Evolutionary conservation across 345 rosid genomes (phyloP), one percentile per base, ranked within the genome.

Genomic region (Eucalyptus sideroxylon): DNA sequence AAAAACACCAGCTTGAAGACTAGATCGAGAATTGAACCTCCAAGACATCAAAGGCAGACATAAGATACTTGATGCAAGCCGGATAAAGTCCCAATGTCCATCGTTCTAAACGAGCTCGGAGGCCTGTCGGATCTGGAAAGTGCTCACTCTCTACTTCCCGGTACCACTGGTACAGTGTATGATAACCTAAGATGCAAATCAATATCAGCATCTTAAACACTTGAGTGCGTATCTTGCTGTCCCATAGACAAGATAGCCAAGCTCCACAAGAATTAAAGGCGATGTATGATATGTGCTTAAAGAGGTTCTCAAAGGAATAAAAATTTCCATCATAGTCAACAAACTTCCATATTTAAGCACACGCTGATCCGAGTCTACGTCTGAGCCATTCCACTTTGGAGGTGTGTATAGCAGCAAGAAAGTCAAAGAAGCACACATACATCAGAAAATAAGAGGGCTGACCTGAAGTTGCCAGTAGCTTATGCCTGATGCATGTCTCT

Each of bases 61-160:
- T 98, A 60, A 97, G 98, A 93, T 98, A 98, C 94, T 98, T 98
- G 89, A 98, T 97, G 90, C 99, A 97, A 2, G 99, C 99, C 3
- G 99, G 99, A 94, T 98, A 98, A 50, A 98, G 95, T 86, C 99
- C 99, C 94, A 95, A 95, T 30, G 99, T 97, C 99, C 99, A 98
- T 89, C 96, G 98, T 89, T 98, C 99, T 6, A 97, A 94, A 87
- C 99, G 97, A 50, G 96, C 93, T 92, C 99, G 95, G 92, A 98
- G 99, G 62, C 98, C 99, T 89, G 98, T 97, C 69, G 99, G 99
- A 93, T 98, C 99, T 2, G 99, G 99, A 91, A 98, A 98, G 91
- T 98, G 99, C 92, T 98, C 98, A 45, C 91, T 96, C 92, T 98
- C 99, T 92, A 97, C 97, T 42, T 96, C 89, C 91, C 91, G 95